phyloP scores from a whole-genome alignment of 768 basidiomycete genomes.

The Mrakia gelida region DNA sequence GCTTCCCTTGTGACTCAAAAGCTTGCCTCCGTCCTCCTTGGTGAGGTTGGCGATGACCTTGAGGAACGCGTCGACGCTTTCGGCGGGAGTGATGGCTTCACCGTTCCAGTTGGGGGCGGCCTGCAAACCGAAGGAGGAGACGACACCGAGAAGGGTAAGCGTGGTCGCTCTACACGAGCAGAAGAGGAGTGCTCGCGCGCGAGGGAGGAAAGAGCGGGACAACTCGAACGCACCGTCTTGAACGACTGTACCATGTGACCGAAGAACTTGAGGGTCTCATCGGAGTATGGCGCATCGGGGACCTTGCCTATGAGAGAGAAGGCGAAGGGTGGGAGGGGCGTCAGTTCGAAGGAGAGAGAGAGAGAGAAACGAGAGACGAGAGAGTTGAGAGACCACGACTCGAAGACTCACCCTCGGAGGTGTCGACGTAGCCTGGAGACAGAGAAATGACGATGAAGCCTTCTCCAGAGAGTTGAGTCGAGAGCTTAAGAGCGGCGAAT shows the following conservation, averaged over 20 bases:
- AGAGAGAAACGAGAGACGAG: not conserved
- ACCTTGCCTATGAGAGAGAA: not conserved
- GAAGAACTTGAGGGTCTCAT: not conserved
- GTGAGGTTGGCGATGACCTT: not conserved
- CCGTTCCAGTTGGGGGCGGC: not conserved
- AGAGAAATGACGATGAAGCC: not conserved
- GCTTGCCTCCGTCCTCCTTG: not conserved
- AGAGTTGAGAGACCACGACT: not conserved
- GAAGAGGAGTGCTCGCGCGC: too few relatives aligned
- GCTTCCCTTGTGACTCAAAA: not conserved
- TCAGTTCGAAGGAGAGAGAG: too few relatives aligned
- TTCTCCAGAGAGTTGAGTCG: not conserved
- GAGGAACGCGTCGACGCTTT: not conserved
- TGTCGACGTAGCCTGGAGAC: not conserved
- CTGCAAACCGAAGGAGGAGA: too few relatives aligned
- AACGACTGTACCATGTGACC: not conserved
- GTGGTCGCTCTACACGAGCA: too few relatives aligned
- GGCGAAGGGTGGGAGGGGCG: not conserved
- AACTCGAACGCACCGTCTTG: not conserved
- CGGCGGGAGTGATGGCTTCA: not conserved
- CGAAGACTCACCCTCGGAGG: not conserved
- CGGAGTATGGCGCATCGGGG: not conserved
- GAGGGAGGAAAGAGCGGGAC: not conserved
- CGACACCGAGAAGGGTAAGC: too few relatives aligned
- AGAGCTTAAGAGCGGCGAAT: not conserved